Evolutionary conservation across 306 rosid species (phyloP).

Genomic region (Acacia confusa): DNA sequence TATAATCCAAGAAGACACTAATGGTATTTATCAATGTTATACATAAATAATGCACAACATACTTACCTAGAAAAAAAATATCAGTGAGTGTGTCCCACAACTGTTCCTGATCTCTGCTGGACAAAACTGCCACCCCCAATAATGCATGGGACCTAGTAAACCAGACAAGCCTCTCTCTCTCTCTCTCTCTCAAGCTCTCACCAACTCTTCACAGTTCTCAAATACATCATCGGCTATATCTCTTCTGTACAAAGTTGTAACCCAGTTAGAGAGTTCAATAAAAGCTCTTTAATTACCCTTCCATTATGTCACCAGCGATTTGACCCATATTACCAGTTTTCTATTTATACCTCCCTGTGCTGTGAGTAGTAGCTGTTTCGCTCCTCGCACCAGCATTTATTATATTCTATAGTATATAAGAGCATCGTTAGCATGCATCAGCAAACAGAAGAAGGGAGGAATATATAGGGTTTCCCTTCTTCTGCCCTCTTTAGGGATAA

Average conservation of each 20-base stretch:
- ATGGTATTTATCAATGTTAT: not conserved
- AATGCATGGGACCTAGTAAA: conserved; percentile 83
- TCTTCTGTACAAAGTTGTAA: conserved; percentile 15
- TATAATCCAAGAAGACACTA: not conserved
- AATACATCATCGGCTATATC: conserved; percentile 40
- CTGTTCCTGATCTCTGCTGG: conserved; percentile 68
- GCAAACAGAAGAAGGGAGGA: conserved; percentile 36
- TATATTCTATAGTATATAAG: conserved; percentile 46
- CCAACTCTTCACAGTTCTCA: conserved; percentile 38
- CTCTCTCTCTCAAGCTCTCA: conserved; percentile 25
- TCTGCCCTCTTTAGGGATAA: conserved; percentile 46
- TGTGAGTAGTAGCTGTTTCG: conserved; percentile 26
- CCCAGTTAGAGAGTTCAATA: conserved; percentile 25
- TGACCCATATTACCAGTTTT: conserved; percentile 6
- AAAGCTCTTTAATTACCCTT: conserved; percentile 57
- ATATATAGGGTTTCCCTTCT: conserved; percentile 54
- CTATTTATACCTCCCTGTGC: not conserved
- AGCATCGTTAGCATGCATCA: conserved; percentile 34
- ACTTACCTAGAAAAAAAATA: not conserved
- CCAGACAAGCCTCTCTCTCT: conserved; percentile 48
- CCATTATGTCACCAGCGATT: conserved; percentile 18
- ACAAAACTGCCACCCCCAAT: conserved; percentile 94
- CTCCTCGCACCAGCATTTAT: conserved; percentile 50
- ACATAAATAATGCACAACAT: not conserved
- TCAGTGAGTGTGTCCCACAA: conserved; percentile 57